Conservation (phyloP, 2,329 filamentous ascomycete species). For the Xylaria sp. region DNA sequence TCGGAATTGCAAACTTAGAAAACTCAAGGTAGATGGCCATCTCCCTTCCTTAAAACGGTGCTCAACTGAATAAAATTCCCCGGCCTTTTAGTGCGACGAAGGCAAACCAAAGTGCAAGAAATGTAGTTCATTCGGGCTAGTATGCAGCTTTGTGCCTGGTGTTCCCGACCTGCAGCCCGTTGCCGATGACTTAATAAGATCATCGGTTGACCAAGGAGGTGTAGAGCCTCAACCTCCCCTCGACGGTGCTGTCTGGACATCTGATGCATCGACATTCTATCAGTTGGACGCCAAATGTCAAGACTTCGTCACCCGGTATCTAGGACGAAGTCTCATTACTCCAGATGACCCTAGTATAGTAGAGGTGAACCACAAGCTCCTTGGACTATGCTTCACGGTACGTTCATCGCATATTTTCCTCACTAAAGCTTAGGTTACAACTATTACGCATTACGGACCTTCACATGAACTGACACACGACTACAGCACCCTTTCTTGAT, state of each 20-base stretch:
- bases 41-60: not conserved
- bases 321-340: constrained; percentile 51
- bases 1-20: constrained; percentile 62
- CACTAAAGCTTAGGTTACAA: not conserved
- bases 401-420: constrained; percentile 34
- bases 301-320: constrained; percentile 55
- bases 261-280: constrained; percentile 48
- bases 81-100: constrained; percentile 57
- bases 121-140: constrained; percentile 56
- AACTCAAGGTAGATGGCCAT: constrained; percentile 55
- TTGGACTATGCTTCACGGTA: constrained; percentile 53
- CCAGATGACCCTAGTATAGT: constrained; percentile 52
- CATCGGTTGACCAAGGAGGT: constrained; percentile 36
- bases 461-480: constrained; percentile 27
- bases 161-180: constrained; percentile 53
- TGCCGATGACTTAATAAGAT: constrained; percentile 39
- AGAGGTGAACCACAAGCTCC: constrained; percentile 53
- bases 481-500: constrained; percentile 56
- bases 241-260: constrained; percentile 40
- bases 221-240: constrained; percentile 42
- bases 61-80: not conserved
- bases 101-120: constrained; percentile 55
- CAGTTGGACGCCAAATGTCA: constrained; percentile 54
- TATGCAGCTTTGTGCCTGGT: constrained; percentile 55
- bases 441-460: not conserved